Evolutionary conservation across 345 rosid genomes (phyloP).

Genomic region (Citrus glauca): DNA sequence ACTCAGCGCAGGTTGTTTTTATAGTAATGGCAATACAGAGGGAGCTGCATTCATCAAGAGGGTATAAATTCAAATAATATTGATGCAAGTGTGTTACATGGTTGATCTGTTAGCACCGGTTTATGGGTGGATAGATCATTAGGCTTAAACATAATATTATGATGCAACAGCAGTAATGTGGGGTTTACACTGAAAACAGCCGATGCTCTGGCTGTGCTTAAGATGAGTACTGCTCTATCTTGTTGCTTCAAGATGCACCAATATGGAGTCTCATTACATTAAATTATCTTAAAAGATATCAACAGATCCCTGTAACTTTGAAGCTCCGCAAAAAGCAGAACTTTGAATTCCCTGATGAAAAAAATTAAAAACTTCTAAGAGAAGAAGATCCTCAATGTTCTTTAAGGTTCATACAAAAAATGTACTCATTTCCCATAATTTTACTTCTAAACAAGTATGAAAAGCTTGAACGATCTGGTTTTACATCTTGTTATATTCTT

Average conservation of each 20-base stretch:
- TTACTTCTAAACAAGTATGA: not conserved
- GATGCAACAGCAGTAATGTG: not conserved
- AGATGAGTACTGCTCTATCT: not conserved
- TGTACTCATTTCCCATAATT: not conserved
- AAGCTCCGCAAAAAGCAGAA: not conserved
- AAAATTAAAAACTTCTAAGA: not conserved
- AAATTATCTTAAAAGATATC: not conserved
- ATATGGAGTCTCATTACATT: not conserved
- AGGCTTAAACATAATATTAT: not conserved
- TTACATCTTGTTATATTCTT: not conserved
- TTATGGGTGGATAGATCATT: not conserved
- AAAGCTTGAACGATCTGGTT: not conserved
- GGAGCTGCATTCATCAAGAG: not conserved
- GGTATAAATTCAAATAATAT: not conserved
- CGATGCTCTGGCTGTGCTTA: not conserved
- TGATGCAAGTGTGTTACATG: not conserved
- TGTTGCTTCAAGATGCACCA: not conserved
- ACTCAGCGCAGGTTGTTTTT: not conserved
- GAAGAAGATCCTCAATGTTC: not conserved
- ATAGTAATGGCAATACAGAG: not conserved
- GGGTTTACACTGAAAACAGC: not conserved
- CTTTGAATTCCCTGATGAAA: not conserved
- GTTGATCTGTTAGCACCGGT: not conserved
- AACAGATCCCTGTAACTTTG: not conserved
- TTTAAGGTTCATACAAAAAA: not conserved